Base-by-base conservation (phyloP, 768 basidiomycete species). In the Mycena leptocephala region DNA sequence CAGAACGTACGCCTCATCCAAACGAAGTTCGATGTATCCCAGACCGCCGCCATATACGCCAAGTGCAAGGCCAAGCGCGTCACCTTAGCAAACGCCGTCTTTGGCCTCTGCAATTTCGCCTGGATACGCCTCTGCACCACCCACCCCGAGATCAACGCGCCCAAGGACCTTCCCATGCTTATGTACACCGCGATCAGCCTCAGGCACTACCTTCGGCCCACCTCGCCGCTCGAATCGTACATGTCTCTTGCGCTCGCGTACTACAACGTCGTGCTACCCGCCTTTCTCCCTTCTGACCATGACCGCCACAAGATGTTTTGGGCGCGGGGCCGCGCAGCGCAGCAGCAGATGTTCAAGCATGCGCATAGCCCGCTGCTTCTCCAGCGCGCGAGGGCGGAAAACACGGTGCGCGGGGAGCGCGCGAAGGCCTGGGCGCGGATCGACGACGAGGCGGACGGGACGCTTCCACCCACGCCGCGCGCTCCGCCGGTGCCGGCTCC, bases 371-470 rank as follows among this genome's bases (percentile, higher is more conserved):
- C 72, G 43, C 76, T 81, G 66, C 65, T 81, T 5, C 43, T 75
- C 5, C 24, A 46, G 18, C 77, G 80, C 9, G 70, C 78, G 26
- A 43, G 64, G 28, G 48, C 66, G 22, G 70, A 74, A 58, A 65
- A 65, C 32, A 22, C 55, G 20, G 55, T 43, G 32, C 79, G 79
- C n/a, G 79, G 73, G 11, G 64, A 37, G 63, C 74, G 74, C 18
- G 74, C 77, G 7, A 75, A 70, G 70, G 62, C 51, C 10, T 92
- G 88, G 86, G 92, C 88, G 10, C 85, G 82, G 72, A 87, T 89
- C 70, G 92, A 92, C 73, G 92, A 93, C 79, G 86, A 85, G 76
- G 83, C 81, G 75, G 87, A 84, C 9, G 73, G 72, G 56, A 59
- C 69, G 14, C 39, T 78, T 5, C 74, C 68, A n/a, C 18, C 28